Evolutionary conservation across 345 rosid species (phyloP).

Genomic region (Citrus maxima): DNA sequence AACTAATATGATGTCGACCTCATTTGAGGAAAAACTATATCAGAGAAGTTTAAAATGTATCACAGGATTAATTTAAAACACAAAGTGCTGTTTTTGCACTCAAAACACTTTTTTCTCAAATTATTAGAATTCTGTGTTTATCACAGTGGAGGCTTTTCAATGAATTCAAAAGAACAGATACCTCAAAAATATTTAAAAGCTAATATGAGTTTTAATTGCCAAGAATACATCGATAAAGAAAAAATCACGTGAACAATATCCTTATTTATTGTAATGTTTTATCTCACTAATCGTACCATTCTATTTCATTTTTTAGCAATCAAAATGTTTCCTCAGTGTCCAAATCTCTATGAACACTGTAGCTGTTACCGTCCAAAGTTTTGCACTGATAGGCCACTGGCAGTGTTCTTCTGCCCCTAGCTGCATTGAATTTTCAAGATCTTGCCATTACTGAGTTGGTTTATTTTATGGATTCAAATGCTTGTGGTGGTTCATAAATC

Average conservation of each 20-base stretch:
- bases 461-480: neutral
- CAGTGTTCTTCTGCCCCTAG: neutral
- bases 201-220: neutral
- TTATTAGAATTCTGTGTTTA: neutral
- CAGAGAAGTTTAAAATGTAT: neutral
- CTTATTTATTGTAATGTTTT: neutral
- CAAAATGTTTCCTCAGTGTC: neutral
- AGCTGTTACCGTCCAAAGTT: neutral
- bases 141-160: neutral
- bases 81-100: neutral
- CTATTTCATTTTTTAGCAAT: neutral
- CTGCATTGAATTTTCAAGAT: neutral
- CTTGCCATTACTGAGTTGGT: neutral
- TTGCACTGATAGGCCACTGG: neutral
- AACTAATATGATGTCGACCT: neutral
- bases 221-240: neutral
- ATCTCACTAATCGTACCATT: neutral
- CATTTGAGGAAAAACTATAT: neutral
- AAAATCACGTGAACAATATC: neutral
- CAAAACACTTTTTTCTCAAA: neutral
- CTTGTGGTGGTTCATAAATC: neutral
- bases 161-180: neutral
- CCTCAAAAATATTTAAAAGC: neutral
- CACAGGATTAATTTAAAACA: neutral
- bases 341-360: neutral